Evolutionary conservation across 495 filamentous ascomycete species (phyloP), one percentile per base, ranked within the genome.

Genomic region (Haplographium delicatum): DNA sequence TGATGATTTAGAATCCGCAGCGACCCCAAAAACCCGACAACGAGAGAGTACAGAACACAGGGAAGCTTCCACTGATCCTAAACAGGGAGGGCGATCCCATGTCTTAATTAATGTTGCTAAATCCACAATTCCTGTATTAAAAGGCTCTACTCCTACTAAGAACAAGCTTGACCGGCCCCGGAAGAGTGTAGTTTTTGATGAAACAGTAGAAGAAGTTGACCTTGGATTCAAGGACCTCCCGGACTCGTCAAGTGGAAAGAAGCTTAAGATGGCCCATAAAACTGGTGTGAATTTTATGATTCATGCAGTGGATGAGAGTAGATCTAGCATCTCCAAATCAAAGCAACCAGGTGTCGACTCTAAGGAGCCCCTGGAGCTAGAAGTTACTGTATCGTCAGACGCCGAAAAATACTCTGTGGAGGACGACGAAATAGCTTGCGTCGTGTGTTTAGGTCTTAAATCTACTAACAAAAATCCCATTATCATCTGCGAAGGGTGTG

Each of bases 401-500:
- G 5, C 4, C 19, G 7, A 26, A 40, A 31, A 50, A 43, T 31
- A 39, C 11, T 28, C n/a, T 3, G 34, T 28, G 1, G 35, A 46
- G 24, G 41, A 30, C 5, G 45, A 51, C 5, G 50, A 47, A 23
- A 13, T 24, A 27, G 23, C 42, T 4, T 40, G 38, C 30, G 47
- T 13, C 1, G 26, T 40, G 9, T 50, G 34, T 24, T 13, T 9
- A 2, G 25, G 25, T 28, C 24, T 30, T 5, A 28, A 33, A 4
- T 23, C 5, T 11, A 23, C 33, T n/a, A 50, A 42, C 15, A 41
- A 27, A 4, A 50, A 42, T 23, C 28, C 13, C 0, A 50, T 95
- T 52, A 80, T 95, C 16, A 89, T 94, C 61, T 95, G 89, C 63
- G 89, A 95, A 63, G 84, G 82, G 31, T 95, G 89, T 68, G 86